Conservation (phyloP, 306 rosid genomes). For the Castanea mollissima region DNA sequence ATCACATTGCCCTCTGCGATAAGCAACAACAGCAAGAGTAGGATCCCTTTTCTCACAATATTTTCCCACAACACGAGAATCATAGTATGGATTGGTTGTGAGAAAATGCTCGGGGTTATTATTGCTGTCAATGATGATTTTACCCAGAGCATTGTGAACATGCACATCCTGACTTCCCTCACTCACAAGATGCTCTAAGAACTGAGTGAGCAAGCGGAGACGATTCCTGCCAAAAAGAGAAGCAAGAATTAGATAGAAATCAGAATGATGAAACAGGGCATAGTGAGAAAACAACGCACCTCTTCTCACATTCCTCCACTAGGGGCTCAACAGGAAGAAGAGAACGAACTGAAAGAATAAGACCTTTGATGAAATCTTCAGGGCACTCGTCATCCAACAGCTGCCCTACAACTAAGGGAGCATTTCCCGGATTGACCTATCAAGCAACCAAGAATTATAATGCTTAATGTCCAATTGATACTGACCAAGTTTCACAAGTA, state of each 20-base stretch:
- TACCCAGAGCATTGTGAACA: constrained; percentile 97
- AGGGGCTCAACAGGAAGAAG: constrained; percentile 98
- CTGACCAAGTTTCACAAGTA: neutral
- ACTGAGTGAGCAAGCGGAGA: constrained; percentile 91
- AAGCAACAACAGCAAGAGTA: constrained; percentile 96
- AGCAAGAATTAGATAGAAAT: neutral
- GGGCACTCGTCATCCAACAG: constrained; percentile 98
- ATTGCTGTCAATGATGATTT: constrained; percentile 97
- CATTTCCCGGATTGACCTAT: constrained; percentile 97
- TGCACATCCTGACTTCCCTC: constrained; percentile 99
- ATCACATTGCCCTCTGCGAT: constrained; percentile 96
- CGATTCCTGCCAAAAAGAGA: constrained; percentile 54
- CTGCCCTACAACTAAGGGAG: constrained; percentile 98
- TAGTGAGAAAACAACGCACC: constrained; percentile 30
- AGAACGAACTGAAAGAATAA: constrained; percentile 98
- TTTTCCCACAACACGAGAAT: constrained; percentile 98
- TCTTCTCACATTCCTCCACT: constrained; percentile 97
- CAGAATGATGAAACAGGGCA: neutral
- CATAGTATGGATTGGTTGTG: constrained; percentile 97
- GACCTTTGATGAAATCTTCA: constrained; percentile 95
- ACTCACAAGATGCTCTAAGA: constrained; percentile 98
- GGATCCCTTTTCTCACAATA: constrained; percentile 99
- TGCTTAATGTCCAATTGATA: constrained; percentile 12
- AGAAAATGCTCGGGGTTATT: constrained; percentile 99
- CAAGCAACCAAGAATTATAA: constrained; percentile 26